phyloP scores from a whole-genome alignment of 768 basidiomycete species.

The Rhodotorula sphaerocarpa region DNA sequence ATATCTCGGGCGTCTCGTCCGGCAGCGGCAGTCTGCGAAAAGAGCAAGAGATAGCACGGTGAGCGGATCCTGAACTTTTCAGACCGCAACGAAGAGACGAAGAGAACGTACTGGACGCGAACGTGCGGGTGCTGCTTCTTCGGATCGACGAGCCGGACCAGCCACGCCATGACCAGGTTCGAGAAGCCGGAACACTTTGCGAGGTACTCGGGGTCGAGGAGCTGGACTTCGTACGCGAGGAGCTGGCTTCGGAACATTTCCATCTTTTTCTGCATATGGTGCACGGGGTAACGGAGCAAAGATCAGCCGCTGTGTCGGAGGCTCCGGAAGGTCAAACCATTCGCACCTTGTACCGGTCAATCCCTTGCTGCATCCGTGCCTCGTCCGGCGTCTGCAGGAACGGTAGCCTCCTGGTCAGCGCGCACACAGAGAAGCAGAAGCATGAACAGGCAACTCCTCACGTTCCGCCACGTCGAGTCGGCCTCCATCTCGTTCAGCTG shows the following conservation, averaged over 20 bases:
- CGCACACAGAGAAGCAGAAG: neutral
- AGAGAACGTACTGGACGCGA: slow-evolving; percentile 54
- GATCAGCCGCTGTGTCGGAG: slow-evolving; percentile 44
- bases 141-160: slow-evolving; percentile 83
- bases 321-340: too few relatives aligned
- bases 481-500: slow-evolving; percentile 68
- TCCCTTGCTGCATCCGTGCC: neutral
- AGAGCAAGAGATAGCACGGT: slow-evolving; percentile 8
- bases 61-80: too few relatives aligned
- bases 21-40: slow-evolving; percentile 72
- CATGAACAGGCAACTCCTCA: slow-evolving; percentile 43
- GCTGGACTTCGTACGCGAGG: slow-evolving; percentile 71
- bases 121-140: slow-evolving; percentile 64
- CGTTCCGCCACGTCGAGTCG: slow-evolving; percentile 60
- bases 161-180: slow-evolving; percentile 84
- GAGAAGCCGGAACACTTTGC: slow-evolving; percentile 53
- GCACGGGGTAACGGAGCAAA: slow-evolving; percentile 38
- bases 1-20: slow-evolving; percentile 69
- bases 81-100: neutral
- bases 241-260: slow-evolving; percentile 42
- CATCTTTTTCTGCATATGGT: slow-evolving; percentile 48
- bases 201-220: slow-evolving; percentile 58
- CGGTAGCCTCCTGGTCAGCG: neutral
- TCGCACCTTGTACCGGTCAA: slow-evolving; percentile 25
- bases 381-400: slow-evolving; percentile 5